Evolutionary conservation across 441 rosid species (phyloP).

Genomic region (Viola pubescens): DNA sequence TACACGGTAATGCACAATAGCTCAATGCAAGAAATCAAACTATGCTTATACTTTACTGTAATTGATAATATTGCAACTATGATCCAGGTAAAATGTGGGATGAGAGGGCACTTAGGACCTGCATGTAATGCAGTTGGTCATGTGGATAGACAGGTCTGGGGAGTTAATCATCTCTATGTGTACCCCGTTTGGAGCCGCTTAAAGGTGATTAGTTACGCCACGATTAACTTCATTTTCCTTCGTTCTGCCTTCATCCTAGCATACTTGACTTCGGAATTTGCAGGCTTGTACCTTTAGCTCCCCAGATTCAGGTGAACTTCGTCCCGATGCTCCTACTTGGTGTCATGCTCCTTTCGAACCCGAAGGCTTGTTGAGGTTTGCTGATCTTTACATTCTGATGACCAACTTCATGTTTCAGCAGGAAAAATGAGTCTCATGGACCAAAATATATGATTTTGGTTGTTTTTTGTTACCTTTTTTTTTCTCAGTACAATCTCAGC

Average conservation of each 20-base stretch:
- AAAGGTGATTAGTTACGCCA: constrained; percentile 27
- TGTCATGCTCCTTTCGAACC: constrained; percentile 62
- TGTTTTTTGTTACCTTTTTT: not conserved
- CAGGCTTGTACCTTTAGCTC: constrained; percentile 59
- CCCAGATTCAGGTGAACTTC: constrained; percentile 39
- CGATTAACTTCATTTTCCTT: not conserved
- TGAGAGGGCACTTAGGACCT: constrained; percentile 68
- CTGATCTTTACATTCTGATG: not conserved
- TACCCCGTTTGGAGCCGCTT: constrained; percentile 52
- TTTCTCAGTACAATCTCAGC: constrained; percentile 49
- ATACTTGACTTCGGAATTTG: not conserved
- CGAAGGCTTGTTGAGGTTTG: constrained; percentile 60
- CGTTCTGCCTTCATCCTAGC: not conserved
- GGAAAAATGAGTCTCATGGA: not conserved
- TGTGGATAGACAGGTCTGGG: constrained; percentile 55
- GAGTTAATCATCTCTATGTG: constrained; percentile 51
- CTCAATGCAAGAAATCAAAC: not conserved
- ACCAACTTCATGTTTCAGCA: not conserved
- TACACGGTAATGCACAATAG: constrained; percentile 28
- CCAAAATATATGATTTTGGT: not conserved
- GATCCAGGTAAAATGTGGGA: constrained; percentile 53
- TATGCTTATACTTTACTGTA: not conserved
- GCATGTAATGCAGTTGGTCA: constrained; percentile 69
- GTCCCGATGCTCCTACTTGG: constrained; percentile 48
- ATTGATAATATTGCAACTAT: no score